phyloP scores from a whole-genome alignment of 306 rosid species.

The Myrica gale region DNA sequence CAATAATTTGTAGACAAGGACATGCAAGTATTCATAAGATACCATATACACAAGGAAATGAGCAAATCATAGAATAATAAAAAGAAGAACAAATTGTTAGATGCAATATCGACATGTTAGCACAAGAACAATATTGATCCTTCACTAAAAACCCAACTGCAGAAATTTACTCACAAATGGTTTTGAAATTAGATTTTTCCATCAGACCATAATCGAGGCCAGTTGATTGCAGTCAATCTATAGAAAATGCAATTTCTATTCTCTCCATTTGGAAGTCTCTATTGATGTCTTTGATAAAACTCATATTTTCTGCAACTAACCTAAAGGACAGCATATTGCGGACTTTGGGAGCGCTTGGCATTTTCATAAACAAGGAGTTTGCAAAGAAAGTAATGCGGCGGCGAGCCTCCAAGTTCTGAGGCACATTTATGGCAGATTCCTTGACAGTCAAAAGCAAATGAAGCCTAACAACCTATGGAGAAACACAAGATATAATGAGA shows the following conservation, averaged over 20 bases:
- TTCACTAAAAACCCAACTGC: neutral
- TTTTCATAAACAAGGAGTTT: slow-evolving; percentile 90
- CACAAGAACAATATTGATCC: slow-evolving; percentile 15
- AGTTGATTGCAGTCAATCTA: neutral
- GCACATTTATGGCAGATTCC: slow-evolving; percentile 97
- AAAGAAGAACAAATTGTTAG: slow-evolving; percentile 1
- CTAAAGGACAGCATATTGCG: slow-evolving; percentile 90
- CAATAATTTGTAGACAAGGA: neutral
- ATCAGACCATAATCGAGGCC: neutral
- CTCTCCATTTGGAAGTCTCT: neutral
- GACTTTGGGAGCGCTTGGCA: slow-evolving; percentile 92
- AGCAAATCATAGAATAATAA: neutral
- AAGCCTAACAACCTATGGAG: slow-evolving; percentile 74
- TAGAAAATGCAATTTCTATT: neutral
- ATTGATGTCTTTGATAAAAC: neutral
- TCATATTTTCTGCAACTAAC: slow-evolving; percentile 43
- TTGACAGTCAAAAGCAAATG: slow-evolving; percentile 87
- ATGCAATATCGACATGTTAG: neutral
- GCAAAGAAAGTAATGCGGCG: slow-evolving; percentile 99
- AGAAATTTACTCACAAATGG: neutral
- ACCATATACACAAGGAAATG: neutral
- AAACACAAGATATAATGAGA: slow-evolving; percentile 29
- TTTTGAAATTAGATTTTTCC: neutral
- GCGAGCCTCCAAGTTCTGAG: slow-evolving; percentile 95
- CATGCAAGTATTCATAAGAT: neutral